phyloP scores from a whole-genome alignment of 2,329 filamentous ascomycete genomes.

The Cladosporium sp. region DNA sequence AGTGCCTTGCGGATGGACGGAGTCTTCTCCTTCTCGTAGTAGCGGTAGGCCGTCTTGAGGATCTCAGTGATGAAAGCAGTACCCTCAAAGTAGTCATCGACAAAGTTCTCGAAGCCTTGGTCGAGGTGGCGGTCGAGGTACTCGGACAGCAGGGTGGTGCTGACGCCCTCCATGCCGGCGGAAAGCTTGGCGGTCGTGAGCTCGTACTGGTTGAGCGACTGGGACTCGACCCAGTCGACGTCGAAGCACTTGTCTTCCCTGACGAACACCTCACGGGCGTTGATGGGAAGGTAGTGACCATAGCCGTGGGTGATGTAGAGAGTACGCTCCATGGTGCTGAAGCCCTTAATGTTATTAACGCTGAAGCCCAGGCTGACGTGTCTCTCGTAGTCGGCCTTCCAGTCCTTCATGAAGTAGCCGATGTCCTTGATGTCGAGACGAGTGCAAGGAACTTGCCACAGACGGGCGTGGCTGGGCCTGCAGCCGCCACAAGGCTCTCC shows the following conservation, averaged over 20 bases:
- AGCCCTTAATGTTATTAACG: constrained; percentile 90
- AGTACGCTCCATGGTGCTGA: constrained; percentile 54
- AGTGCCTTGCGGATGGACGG: constrained; percentile 90
- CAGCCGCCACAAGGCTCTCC: constrained; percentile 93
- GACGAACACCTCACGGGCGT: constrained; percentile 88
- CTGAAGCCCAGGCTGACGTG: constrained; percentile 83
- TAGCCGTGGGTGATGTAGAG: constrained; percentile 96
- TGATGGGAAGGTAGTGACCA: constrained; percentile 85
- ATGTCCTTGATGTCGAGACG: constrained; percentile 99
- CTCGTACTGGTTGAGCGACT: constrained; percentile 74
- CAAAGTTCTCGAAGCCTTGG: constrained; percentile 82
- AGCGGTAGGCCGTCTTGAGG: constrained; percentile 90
- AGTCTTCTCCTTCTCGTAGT: constrained; percentile 80
- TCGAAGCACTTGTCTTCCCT: constrained; percentile 88
- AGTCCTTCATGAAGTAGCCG: constrained; percentile 98
- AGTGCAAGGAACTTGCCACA: constrained; percentile 97
- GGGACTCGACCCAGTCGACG: constrained; percentile 87
- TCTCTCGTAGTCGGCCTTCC: constrained; percentile 93
- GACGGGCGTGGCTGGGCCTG: constrained; percentile 86
- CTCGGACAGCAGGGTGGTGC: constrained; percentile 71
- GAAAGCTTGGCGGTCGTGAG: constrained; percentile 83
- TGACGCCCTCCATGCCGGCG: constrained; percentile 82
- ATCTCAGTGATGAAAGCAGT: constrained; percentile 94
- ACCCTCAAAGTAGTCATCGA: constrained; percentile 93
- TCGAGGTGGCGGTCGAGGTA: constrained; percentile 96